Base-by-base conservation (phyloP, 139 green algal species). In the Chlamydomonas asymmetrica region DNA sequence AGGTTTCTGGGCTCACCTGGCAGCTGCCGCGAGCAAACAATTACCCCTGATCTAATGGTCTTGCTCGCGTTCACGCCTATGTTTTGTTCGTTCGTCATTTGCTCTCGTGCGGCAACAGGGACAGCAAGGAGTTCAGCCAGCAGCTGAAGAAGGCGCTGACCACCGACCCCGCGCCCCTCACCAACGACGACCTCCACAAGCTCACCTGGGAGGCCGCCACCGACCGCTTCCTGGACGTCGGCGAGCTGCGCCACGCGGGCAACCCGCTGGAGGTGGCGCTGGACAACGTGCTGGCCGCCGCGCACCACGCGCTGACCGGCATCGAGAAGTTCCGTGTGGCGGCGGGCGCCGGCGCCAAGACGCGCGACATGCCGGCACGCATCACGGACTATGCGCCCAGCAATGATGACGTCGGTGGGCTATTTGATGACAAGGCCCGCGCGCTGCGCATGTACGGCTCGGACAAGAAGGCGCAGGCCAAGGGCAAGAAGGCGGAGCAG, bases 121-220 rank as follows among this genome's bases (percentile, higher is more conserved):
- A 79, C 38, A 87, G 84, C 27, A 90, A 97, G 45, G 94, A 98
- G 87, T 99, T 99, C 80, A 90, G 79, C 13, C 6, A 70, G 63
- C 88, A 92, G 73, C 63, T 99, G 71, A 60, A 87, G 43, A 73
- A 90, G 35, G 93, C 92, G 32, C 82, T 96, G 87, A 5, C 45
- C 6, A 48, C 78, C 13, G 88, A 96, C 31, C 93, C 93, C 22
- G 50, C 84, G 74, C 95, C 96, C 48, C 89, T 99, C 63, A 80
- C 64, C 0, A 20, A 72, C 0, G 78, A 94, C 25, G 86, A 98
- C 69, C 84, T 90, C 76, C 80, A 91, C 71, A 65, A 76, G 34
- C 87, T 99, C 35, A 97, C 95, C 3, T 98, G 95, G 95, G 94
- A 98, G 88, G 95, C 93, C 4, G 95, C 95, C 41, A 98, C 95